Percentiles rank a stretch among this genome's conserved stretches.
Conservation (phyloP, 1,284 basidiomycete species). For the Cutaneotrichosporon daszewskae region DNA sequence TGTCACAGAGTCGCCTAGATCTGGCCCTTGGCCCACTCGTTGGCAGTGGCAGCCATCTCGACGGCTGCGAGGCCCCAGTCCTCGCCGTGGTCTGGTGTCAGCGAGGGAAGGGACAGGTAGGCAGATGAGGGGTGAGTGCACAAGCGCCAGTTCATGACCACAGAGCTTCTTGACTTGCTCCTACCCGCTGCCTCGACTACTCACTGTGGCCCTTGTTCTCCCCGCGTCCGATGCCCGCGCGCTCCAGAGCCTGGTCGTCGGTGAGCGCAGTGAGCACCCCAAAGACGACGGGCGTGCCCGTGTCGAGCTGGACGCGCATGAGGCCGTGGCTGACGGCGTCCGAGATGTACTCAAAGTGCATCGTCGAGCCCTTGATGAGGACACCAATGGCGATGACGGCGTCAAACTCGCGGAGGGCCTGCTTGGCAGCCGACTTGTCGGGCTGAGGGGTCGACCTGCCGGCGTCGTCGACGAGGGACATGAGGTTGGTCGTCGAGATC, state of each 20-base stretch:
- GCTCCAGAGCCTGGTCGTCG: constrained; percentile 89
- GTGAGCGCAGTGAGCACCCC: constrained; percentile 89
- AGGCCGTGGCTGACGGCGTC: constrained; percentile 86
- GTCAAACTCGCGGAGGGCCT: constrained; percentile 70
- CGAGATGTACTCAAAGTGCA: constrained; percentile 99
- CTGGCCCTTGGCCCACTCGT: constrained; percentile 56
- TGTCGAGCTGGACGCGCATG: constrained; percentile 90
- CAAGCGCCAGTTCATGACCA: too few relatives aligned
- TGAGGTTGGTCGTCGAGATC: constrained; percentile 42
- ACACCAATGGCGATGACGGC: constrained; percentile 95
- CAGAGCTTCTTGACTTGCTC: too few relatives aligned
- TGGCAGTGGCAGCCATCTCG: constrained; percentile 73
- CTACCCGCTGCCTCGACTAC: too few relatives aligned
- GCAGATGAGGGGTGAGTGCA: too few relatives aligned
- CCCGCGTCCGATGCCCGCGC: constrained; percentile 65
- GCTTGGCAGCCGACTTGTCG: constrained; percentile 23
- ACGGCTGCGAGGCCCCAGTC: constrained; percentile 95
- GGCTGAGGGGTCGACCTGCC: constrained; percentile 49
- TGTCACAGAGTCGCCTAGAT: constrained; percentile 12
- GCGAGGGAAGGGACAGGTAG: not conserved
- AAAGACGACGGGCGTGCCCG: constrained; percentile 91
- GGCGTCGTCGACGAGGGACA: constrained; percentile 67
- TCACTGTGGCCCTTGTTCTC: constrained; percentile 48
- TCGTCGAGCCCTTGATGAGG: constrained; percentile 93
- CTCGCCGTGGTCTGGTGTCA: constrained; percentile 57